Percentiles rank a stretch among this genome's conserved stretches.
Evolutionary conservation across 345 rosid genomes (phyloP).

Genomic region (Lumnitzera racemosa): DNA sequence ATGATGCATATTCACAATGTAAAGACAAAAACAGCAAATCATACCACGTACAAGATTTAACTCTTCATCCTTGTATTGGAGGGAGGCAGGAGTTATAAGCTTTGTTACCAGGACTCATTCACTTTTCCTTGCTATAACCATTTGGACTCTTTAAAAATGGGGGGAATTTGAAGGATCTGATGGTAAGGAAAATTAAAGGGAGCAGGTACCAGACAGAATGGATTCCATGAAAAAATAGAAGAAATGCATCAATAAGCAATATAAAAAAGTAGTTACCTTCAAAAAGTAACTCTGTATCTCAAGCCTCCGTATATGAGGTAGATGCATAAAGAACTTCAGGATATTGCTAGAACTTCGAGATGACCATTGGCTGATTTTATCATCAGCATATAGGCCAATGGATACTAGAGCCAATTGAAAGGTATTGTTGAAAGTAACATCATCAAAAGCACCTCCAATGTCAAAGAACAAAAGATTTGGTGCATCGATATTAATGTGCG

Average conservation of each 20-base stretch:
- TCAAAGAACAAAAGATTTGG: conserved; percentile 63
- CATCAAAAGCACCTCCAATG: conserved; percentile 50
- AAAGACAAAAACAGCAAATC: too few relatives aligned
- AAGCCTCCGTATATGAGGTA: conserved; percentile 59
- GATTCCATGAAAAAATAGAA: neutral
- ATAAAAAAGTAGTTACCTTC: conserved; percentile 30
- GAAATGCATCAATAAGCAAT: neutral
- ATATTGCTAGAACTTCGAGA: conserved; percentile 36
- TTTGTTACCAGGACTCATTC: too few relatives aligned
- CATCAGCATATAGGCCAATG: conserved; percentile 46
- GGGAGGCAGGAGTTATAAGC: too few relatives aligned
- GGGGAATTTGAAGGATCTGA: too few relatives aligned
- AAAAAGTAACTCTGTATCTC: conserved; percentile 64
- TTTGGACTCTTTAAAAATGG: too few relatives aligned
- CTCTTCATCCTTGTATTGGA: too few relatives aligned
- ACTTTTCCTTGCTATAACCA: too few relatives aligned
- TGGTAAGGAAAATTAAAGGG: neutral
- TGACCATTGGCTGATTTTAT: conserved; percentile 20
- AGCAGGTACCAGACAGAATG: neutral
- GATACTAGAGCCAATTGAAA: conserved; percentile 37
- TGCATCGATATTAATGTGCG: conserved; percentile 47
- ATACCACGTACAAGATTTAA: too few relatives aligned
- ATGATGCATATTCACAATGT: too few relatives aligned
- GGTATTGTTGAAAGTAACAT: conserved; percentile 37
- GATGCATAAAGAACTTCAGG: conserved; percentile 50